Evolutionary conservation across 1,284 basidiomycete species (phyloP).

Genomic region (Tilletia walkeri): DNA sequence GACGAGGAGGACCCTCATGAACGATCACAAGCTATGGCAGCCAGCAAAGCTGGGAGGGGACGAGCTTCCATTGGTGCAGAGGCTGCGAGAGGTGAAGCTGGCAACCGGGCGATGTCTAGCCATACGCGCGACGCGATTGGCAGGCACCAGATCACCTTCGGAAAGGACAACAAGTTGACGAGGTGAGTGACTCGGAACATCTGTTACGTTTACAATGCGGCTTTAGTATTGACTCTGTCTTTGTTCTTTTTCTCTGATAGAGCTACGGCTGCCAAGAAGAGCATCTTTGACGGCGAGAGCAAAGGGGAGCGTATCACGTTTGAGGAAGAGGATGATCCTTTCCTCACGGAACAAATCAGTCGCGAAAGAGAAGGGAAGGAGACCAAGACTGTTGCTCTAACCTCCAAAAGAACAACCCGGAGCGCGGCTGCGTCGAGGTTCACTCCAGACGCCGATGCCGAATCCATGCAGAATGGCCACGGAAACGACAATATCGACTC

Average conservation of each 20-base stretch:
- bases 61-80: not conserved
- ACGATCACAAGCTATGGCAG: not conserved
- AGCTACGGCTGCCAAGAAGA: not conserved
- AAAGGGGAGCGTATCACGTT: slow-evolving; percentile 2
- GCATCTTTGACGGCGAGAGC: not conserved
- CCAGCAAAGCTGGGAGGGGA: not conserved
- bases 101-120: not conserved
- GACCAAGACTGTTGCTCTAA: not conserved
- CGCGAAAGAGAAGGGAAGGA: not conserved
- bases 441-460: no score
- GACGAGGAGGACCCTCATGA: not conserved
- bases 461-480: no score
- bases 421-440: no score
- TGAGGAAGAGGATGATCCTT: not conserved
- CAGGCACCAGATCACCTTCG: not conserved
- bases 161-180: slow-evolving; percentile 6
- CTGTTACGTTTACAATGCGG: not conserved
- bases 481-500: no score
- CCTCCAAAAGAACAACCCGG: not conserved
- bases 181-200: not conserved
- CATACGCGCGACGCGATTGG: not conserved
- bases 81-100: not conserved
- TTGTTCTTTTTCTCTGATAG: not conserved
- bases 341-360: not conserved
- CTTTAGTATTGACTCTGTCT: no score